Evolutionary conservation across 176 grass and related monocot species (phyloP).

Genomic region (Phoenix dactylifera): DNA sequence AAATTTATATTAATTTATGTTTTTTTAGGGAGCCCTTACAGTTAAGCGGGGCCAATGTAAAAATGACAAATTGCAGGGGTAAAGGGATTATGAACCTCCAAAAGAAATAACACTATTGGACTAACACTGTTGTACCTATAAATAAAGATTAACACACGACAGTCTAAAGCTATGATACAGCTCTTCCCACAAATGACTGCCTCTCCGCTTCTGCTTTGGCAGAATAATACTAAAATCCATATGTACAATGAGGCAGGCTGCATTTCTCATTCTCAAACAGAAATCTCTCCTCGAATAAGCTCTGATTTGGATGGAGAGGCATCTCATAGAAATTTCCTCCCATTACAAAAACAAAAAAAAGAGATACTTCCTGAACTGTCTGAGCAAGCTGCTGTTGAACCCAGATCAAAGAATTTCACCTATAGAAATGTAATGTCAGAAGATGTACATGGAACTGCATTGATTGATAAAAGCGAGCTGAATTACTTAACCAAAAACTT

Average conservation of each 20-base stretch:
- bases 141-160: slow-evolving; percentile 16
- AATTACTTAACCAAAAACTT: not conserved
- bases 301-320: not conserved
- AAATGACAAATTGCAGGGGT: no score
- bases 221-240: slow-evolving; percentile 44
- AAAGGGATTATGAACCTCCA: no score
- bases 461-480: not conserved
- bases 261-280: slow-evolving; percentile 25
- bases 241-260: slow-evolving; percentile 48
- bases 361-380: no score
- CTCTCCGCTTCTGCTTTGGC: slow-evolving; percentile 57
- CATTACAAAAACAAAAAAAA: not conserved
- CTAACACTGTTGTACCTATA: no score
- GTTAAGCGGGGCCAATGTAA: no score
- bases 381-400: not conserved
- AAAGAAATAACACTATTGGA: no score
- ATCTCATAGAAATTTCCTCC: no score
- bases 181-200: slow-evolving; percentile 18
- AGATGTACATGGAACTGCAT: not conserved
- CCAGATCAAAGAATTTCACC: not conserved
- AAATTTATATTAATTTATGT: no score
- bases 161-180: slow-evolving; percentile 37
- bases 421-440: not conserved
- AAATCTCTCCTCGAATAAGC: slow-evolving; percentile 21
- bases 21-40: no score